These are phyloP conservation scores for Ophiostoma triangulosporum DNA, from an alignment of 2,329 filamentous ascomycete species.

Conservation along the genomic window DNA sequence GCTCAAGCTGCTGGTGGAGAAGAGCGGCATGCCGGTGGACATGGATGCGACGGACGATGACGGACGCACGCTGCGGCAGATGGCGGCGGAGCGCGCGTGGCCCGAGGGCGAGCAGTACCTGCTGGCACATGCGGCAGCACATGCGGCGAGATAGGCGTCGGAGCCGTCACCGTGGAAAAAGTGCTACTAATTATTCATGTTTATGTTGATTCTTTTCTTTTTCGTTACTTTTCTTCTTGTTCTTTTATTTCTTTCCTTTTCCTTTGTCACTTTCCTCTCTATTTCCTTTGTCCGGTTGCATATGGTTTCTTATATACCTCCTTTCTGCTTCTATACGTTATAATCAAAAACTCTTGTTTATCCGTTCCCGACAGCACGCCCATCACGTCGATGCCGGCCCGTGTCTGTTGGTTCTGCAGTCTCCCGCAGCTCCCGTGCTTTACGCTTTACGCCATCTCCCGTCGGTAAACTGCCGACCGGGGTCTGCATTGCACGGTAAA, in stretches of 20 bases:
- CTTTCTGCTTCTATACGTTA: background rate
- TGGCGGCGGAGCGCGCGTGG: slow-evolving; percentile 45
- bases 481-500: too few relatives aligned
- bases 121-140: slow-evolving; percentile 9
- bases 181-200: background rate
- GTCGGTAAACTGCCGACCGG: too few relatives aligned
- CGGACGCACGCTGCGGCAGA: slow-evolving; percentile 33
- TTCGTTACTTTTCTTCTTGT: background rate
- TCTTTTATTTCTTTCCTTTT: background rate
- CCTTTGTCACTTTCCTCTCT: background rate
- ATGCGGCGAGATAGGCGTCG: slow-evolving; percentile 4
- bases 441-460: too few relatives aligned
- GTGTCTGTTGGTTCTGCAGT: too few relatives aligned
- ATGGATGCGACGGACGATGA: slow-evolving; percentile 17
- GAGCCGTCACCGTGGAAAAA: background rate
- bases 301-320: background rate
- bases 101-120: slow-evolving; percentile 40
- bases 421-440: too few relatives aligned
- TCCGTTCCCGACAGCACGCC: background rate
- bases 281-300: background rate
- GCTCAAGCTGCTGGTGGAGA: slow-evolving; percentile 35
- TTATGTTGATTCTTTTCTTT: background rate
- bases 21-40: slow-evolving; percentile 13
- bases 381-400: too few relatives aligned
- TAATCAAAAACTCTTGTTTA: background rate